Evolutionary conservation across 169 alveolate genomes (phyloP).

Genomic region (Cryptosporidium meleagridis): DNA sequence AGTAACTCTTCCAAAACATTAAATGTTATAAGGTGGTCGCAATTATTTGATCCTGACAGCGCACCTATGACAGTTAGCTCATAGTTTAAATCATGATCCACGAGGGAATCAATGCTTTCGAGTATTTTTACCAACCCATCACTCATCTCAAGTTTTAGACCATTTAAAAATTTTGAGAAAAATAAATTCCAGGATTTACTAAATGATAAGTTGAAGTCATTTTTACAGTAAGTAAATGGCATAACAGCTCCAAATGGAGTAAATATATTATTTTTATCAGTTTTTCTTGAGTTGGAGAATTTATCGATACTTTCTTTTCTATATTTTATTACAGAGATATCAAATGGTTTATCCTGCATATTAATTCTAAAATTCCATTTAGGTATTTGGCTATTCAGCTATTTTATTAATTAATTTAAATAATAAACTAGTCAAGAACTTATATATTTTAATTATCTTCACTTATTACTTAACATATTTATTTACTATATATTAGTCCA

Average conservation of each 20-base stretch:
- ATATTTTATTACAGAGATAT: not conserved
- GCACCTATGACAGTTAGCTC: slow-evolving; percentile 37
- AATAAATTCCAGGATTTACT: slow-evolving; percentile 43
- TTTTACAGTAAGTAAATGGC: not conserved
- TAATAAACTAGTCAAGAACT: too few relatives aligned
- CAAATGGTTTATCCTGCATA: slow-evolving; percentile 28
- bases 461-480: not conserved
- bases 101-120: not conserved
- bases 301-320: not conserved
- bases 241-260: slow-evolving; percentile 56
- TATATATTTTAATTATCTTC: not conserved
- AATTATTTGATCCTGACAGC: slow-evolving; percentile 38
- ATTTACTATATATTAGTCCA: not conserved
- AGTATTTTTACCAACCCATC: slow-evolving; percentile 46
- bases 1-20: slow-evolving; percentile 31
- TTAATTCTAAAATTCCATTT: not conserved
- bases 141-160: slow-evolving; percentile 14
- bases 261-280: not conserved
- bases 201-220: not conserved
- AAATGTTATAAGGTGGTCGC: slow-evolving; percentile 30
- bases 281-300: not conserved
- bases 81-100: not conserved
- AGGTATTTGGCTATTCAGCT: not conserved
- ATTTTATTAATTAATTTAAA: too few relatives aligned
- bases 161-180: slow-evolving; percentile 2